Conservation (phyloP, 1,139 yeast genomes). For the Magnusiomyces ingens region DNA sequence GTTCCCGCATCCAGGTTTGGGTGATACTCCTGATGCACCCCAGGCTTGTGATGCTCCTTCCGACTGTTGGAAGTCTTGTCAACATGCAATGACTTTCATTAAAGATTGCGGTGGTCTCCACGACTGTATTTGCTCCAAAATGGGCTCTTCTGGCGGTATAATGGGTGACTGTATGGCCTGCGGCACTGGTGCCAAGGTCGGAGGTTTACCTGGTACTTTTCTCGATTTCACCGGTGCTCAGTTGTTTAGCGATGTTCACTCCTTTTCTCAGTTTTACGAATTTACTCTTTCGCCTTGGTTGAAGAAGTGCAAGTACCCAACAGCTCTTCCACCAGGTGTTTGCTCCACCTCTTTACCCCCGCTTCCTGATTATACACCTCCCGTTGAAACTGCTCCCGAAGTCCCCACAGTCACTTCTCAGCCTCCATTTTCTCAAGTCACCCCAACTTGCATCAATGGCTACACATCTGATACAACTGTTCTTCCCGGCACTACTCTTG, state of each 20-base stretch:
- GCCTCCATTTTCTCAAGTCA: neutral
- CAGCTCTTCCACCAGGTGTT: slow-evolving; percentile 4
- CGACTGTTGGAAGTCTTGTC: slow-evolving; percentile 16
- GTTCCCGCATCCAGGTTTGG: slow-evolving; percentile 9
- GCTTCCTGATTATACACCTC: neutral
- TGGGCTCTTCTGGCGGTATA: slow-evolving; percentile 3
- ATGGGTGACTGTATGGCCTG: slow-evolving; percentile 13
- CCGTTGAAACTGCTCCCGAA: slow-evolving; percentile 1
- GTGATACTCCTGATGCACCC: slow-evolving; percentile 4
- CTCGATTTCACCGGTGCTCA: slow-evolving; percentile 11
- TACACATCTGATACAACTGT: slow-evolving; percentile 3
- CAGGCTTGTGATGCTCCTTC: slow-evolving; percentile 14
- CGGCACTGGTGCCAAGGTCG: slow-evolving; percentile 12
- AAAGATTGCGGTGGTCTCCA: slow-evolving; percentile 6
- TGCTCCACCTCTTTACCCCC: neutral
- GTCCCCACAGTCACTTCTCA: slow-evolving; percentile 6
- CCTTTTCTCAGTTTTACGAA: slow-evolving; percentile 12
- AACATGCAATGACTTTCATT: slow-evolving; percentile 13
- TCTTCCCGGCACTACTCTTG: slow-evolving; percentile 3
- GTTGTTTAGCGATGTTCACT: slow-evolving; percentile 6
- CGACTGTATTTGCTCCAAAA: slow-evolving; percentile 11
- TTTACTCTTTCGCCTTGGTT: slow-evolving; percentile 10
- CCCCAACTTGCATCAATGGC: slow-evolving; percentile 1
- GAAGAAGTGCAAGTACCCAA: slow-evolving; percentile 7
- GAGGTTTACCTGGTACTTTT: slow-evolving; percentile 3